Conservation (phyloP, 176 grass and related monocot species). For the Paspalum notatum region DNA sequence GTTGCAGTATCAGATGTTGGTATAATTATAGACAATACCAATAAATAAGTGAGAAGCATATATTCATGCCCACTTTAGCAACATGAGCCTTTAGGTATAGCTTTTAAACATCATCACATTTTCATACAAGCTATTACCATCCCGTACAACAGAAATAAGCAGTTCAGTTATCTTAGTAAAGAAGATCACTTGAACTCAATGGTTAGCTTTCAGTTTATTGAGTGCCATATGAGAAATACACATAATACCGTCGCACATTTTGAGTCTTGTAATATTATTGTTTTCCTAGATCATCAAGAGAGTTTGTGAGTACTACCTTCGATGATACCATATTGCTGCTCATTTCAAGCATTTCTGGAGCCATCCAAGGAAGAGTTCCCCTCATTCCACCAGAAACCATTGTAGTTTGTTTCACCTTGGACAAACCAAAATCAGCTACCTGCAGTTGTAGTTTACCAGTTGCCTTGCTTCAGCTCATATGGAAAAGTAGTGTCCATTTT, state of each 20-base stretch:
- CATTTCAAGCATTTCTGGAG: conserved; percentile 68
- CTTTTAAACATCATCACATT: background rate
- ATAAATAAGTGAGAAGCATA: background rate
- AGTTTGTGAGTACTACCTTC: conserved; percentile 35
- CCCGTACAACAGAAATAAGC: background rate
- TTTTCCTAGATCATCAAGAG: background rate
- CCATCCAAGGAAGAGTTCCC: conserved; percentile 98
- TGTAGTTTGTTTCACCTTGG: conserved; percentile 78
- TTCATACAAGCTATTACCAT: background rate
- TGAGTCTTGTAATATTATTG: background rate
- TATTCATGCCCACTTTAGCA: background rate
- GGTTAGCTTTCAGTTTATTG: background rate
- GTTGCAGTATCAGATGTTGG: background rate
- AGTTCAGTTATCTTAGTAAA: background rate
- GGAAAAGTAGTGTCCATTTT: background rate
- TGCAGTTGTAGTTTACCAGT: conserved; percentile 19
- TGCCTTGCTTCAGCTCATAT: background rate
- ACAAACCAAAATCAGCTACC: conserved; percentile 94
- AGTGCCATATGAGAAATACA: conserved; percentile 14
- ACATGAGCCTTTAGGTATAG: background rate
- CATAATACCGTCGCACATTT: background rate
- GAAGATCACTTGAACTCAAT: background rate
- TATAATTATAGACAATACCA: background rate
- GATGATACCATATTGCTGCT: conserved; percentile 62
- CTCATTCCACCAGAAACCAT: conserved; percentile 91